phyloP scores from a whole-genome alignment of 192 early-diverging fungal genomes.

The Chytriomyces hyalinus region DNA sequence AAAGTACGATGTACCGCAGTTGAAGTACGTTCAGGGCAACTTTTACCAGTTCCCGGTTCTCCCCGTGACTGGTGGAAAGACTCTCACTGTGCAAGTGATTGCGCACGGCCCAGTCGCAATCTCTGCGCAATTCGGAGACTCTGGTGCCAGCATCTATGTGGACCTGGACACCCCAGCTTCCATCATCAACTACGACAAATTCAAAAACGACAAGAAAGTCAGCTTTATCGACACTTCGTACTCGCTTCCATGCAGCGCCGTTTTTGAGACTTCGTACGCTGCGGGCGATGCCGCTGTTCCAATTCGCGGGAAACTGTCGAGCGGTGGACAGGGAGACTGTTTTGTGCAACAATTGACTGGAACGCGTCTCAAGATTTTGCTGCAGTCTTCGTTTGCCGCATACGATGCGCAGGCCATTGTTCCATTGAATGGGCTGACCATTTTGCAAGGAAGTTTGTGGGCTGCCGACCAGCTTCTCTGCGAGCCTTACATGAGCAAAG shows the following conservation, averaged over 20 bases:
- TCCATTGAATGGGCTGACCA: not conserved
- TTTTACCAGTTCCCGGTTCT: constrained; percentile 18
- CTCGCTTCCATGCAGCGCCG: constrained; percentile 21
- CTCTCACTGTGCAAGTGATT: constrained; percentile 5
- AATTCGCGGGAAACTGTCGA: constrained; percentile 31
- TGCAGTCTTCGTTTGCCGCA: constrained; percentile 23
- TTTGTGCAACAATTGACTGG: constrained; percentile 26
- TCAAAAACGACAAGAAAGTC: not conserved
- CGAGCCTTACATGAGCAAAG: not conserved
- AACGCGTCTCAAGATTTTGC: constrained; percentile 19
- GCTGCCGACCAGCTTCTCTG: constrained; percentile 1
- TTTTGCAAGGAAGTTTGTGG: constrained; percentile 28
- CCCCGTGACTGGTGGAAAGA: not conserved
- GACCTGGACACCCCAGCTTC: constrained; percentile 24
- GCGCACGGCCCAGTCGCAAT: constrained; percentile 18
- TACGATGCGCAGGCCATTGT: constrained; percentile 30
- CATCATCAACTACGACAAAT: constrained; percentile 23
- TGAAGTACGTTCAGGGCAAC: constrained; percentile 11
- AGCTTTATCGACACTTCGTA: not conserved
- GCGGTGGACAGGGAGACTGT: constrained; percentile 12
- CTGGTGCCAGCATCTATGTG: constrained; percentile 34
- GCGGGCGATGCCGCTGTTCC: not conserved
- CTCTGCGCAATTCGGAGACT: constrained; percentile 20
- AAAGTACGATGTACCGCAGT: constrained; percentile 24
- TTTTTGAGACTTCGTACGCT: constrained; percentile 22